Evolutionary conservation across 139 green algal species (phyloP), one percentile per base, ranked within the genome.

Genomic region (Ostreobium quekettii): DNA sequence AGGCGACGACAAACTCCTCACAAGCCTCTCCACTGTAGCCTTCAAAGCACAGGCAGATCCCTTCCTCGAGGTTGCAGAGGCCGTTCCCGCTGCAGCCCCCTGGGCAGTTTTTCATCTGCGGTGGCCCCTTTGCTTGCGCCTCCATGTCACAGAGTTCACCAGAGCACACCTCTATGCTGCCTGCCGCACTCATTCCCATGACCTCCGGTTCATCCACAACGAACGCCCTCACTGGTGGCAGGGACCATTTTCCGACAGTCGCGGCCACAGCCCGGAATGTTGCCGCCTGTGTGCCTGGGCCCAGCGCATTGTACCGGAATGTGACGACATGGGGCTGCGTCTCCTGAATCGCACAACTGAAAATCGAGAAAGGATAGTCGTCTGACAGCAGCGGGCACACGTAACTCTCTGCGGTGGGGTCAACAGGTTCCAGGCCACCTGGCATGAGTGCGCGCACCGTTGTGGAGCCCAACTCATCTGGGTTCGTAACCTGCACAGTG

Each of bases 141-240:
- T 6, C 0, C 22, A 29, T 26, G 42, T 39, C n/a, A n/a, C n/a
- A n/a, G n/a, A n/a, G 59, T 6, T 24, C 32, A 19, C 59, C 59
- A 32, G 76, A 36, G 48, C 76, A 81, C 24, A 79, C 74, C 7
- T n/a, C 39, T 24, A 79, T 74, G 4, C 26, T 35, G 1, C 74
- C 74, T 4, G 69, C 70, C 8, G 67, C 39, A 28, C 69, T 71
- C 19, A 72, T 66, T 15, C 61, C 67, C 76, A 66, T 82, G 11
- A 86, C 70, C 78, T 90, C 82, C 2, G 81, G 82, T 62, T 90
- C 80, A 39, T 78, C 47, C 29, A 75, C 48, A 26, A 74, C 80
- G 24, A 56, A 86, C 1, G 80, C 82, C 36, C 74, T 77, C 22
- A 75, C 66, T 1, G 84, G 84, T 24, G 84, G 84, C 60, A 86